These are phyloP conservation scores for Cercospora beticola DNA, from an alignment of 2,329 filamentous ascomycete genomes.

Conservation along the genomic window DNA sequence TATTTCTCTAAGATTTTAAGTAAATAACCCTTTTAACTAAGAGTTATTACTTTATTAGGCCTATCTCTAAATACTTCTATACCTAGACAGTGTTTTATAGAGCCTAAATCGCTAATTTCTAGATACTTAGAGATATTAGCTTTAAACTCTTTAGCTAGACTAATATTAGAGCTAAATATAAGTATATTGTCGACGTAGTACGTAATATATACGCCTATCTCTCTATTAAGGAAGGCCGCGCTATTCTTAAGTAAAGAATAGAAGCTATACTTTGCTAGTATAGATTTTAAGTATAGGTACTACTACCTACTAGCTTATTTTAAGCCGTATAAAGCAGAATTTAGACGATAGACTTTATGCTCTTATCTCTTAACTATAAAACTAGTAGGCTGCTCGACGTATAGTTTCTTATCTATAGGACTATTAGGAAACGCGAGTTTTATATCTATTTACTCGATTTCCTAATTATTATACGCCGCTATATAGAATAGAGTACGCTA, in stretches of 20 bases:
- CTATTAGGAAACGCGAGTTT: conserved; percentile 6
- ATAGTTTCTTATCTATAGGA: conserved; percentile 14
- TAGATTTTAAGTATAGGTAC: conserved; percentile 11
- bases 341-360: conserved; percentile 7
- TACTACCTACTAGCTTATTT: conserved; percentile 11
- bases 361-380: conserved; percentile 1
- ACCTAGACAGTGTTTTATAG: too few relatives aligned
- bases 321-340: conserved; percentile 12
- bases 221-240: too few relatives aligned
- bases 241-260: too few relatives aligned
- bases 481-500: too few relatives aligned
- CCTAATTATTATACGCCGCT: too few relatives aligned
- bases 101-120: conserved; percentile 1
- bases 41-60: too few relatives aligned
- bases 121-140: conserved; percentile 7
- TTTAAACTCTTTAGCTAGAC: too few relatives aligned
- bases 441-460: too few relatives aligned
- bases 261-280: conserved; percentile 7
- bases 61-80: too few relatives aligned
- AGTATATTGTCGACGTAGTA: too few relatives aligned
- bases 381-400: conserved; percentile 10
- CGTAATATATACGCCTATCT: too few relatives aligned
- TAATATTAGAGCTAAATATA: too few relatives aligned
- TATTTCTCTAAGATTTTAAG: conserved; percentile 10
- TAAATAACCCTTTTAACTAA: conserved; percentile 8